Evolutionary conservation across 495 filamentous ascomycete genomes (phyloP).

Genomic region (Aspergillus sclerotiicarbonarius): DNA sequence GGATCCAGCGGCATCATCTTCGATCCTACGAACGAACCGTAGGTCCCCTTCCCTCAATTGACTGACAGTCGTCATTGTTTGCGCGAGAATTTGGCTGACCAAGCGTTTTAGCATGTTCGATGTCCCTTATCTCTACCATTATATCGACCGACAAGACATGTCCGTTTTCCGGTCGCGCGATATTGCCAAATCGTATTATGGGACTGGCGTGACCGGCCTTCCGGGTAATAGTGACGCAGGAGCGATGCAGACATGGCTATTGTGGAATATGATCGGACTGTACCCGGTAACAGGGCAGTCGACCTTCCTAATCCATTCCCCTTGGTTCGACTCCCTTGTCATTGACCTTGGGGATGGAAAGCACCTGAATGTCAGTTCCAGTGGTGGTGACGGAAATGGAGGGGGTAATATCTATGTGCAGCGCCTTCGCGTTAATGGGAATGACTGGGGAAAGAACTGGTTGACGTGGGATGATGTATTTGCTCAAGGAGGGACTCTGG

Average conservation of each 20-base stretch:
- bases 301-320: constrained; percentile 54
- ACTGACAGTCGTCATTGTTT: background rate
- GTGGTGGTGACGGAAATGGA: constrained; percentile 41
- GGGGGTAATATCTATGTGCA: constrained; percentile 47
- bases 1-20: constrained; percentile 58
- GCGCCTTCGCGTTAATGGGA: constrained; percentile 47
- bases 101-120: constrained; percentile 50
- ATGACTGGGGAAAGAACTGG: constrained; percentile 52
- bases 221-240: constrained; percentile 61
- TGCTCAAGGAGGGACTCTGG: constrained; percentile 50
- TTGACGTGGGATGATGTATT: constrained; percentile 56
- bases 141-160: constrained; percentile 58
- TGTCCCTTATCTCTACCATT: constrained; percentile 71
- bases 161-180: constrained; percentile 35
- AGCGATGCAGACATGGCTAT: constrained; percentile 58
- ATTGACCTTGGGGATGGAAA: constrained; percentile 49
- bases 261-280: constrained; percentile 62
- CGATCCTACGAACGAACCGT: constrained; percentile 68
- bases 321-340: constrained; percentile 52
- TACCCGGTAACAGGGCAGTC: constrained; percentile 56
- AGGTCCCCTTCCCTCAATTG: constrained; percentile 14
- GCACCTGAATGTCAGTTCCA: constrained; percentile 43
- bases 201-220: constrained; percentile 38
- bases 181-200: constrained; percentile 41
- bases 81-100: constrained; percentile 2